phyloP scores from a whole-genome alignment of 129 eudicot genomes.

The Gnaphalium uliginosum region DNA sequence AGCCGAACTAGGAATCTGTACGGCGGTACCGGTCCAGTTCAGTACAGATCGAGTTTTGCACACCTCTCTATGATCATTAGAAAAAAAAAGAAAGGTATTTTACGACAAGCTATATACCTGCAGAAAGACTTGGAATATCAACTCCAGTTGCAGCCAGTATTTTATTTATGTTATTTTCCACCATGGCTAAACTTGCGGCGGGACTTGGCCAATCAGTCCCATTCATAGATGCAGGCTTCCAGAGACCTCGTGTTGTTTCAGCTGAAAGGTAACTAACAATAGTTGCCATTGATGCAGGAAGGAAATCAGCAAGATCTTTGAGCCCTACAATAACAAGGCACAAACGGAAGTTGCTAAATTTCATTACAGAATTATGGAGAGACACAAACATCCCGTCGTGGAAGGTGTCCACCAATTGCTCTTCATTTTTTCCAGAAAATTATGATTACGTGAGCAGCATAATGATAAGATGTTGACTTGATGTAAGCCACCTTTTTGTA shows the following conservation, averaged over 20 bases:
- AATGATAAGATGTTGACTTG: background rate
- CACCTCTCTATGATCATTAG: background rate
- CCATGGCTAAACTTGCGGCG: constrained; percentile 77
- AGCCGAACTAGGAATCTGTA: background rate
- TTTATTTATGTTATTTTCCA: constrained; percentile 79
- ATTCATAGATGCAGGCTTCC: constrained; percentile 99
- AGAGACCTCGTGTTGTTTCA: constrained; percentile 90
- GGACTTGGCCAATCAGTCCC: constrained; percentile 99
- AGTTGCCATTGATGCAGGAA: constrained; percentile 94
- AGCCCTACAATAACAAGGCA: constrained; percentile 55
- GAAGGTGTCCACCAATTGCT: background rate
- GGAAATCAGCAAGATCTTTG: constrained; percentile 90
- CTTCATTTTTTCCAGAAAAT: background rate
- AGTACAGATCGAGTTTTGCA: background rate
- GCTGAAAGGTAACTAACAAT: constrained; percentile 93
- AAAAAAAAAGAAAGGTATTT: background rate
- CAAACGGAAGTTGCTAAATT: background rate
- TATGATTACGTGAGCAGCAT: background rate
- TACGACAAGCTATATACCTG: constrained; percentile 44
- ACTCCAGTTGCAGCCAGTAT: constrained; percentile 92
- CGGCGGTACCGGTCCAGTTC: background rate
- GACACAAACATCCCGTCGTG: background rate
- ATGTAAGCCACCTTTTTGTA: background rate
- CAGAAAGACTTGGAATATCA: constrained; percentile 76
- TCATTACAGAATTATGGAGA: background rate